Conservation (phyloP, 1,139 yeast genomes). For the Candida glucosophila region DNA sequence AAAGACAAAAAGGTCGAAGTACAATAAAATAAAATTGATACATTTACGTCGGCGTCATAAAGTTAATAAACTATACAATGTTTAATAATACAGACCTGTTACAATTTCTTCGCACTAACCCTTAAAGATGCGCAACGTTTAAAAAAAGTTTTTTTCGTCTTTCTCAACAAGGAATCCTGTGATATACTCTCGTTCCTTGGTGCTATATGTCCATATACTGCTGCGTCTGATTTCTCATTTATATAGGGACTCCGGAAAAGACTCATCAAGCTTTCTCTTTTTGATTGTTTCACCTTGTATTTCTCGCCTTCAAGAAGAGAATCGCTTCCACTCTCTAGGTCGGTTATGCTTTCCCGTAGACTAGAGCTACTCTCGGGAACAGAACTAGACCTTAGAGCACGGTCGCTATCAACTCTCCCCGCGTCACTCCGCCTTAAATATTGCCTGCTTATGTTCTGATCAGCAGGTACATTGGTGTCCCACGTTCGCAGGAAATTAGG, state of each 20-base stretch:
- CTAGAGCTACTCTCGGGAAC: no score
- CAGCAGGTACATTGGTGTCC: not conserved
- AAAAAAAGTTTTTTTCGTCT: conserved; percentile 4
- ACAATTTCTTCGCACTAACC: conserved; percentile 9
- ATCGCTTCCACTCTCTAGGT: no score
- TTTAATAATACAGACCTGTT: no score
- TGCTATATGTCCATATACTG: no score
- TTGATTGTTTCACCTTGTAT: conserved; percentile 2
- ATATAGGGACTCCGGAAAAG: conserved; percentile 6
- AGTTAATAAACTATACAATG: no score
- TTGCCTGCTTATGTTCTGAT: not conserved
- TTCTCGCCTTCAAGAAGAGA: not conserved
- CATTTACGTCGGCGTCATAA: no score
- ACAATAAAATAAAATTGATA: no score
- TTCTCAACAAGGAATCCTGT: conserved; percentile 1
- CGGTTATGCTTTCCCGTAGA: no score
- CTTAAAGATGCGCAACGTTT: conserved; percentile 11
- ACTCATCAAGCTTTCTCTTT: conserved; percentile 9
- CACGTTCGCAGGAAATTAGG: no score
- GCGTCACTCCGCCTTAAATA: not conserved
- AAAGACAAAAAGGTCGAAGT: no score
- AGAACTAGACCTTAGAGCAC: no score
- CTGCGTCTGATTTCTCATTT: conserved; percentile 1
- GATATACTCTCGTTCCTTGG: no score
- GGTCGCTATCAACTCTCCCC: not conserved